Evolutionary conservation across 371 early-diverging fungal genomes (phyloP), one percentile per base, ranked within the genome.

Genomic region (Furculomyces boomerangus): DNA sequence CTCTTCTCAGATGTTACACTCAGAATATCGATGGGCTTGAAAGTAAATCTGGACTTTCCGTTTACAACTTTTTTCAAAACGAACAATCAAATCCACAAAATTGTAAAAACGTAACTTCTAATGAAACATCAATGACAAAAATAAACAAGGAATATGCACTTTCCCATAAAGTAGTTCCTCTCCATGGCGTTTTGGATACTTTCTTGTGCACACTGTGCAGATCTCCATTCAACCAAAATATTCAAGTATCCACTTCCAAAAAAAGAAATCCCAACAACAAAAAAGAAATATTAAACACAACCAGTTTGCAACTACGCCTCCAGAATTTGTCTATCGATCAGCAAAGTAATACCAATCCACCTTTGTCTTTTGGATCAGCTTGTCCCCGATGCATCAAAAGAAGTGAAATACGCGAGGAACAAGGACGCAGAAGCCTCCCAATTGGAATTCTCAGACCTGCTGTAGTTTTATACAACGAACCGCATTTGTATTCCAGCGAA

Each of bases 21-120:
- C 98, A 97, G 70, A 97, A 97, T 68, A 95, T 97, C 59, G 98
- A 97, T 61, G 83, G 90, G 51, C 68, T 97, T n/a, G 96, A 97
- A 64, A 77, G 57, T 40, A 69, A 67, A 27, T 64, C 70, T 2
- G 70, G 70, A 14, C 65, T 70, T 3, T 25, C 63, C 74, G 41
- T 61, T 16, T 52, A 53, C 35, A 44, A 53, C 28, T 60, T 62
- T 49, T 32, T 54, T 41, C 54, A 61, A 47, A 26, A 62, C 63
- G 13, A 73, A 16, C 35, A 35, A 35, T 35, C 35, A 35, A 35
- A 35, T 35, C 35, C 35, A 10, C 35, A 35, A 35, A 10, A 10
- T 35, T 10, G 16, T 35, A 35, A 35, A 35, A 35, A 16, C 35
- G 16, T 35, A 10, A 35, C 7, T 7, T 16, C 7, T 7, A 35